These are phyloP conservation scores for Balamuthia mandrillaris DNA, from an alignment of 208 protist genomes.

Conservation along the genomic window DNA sequence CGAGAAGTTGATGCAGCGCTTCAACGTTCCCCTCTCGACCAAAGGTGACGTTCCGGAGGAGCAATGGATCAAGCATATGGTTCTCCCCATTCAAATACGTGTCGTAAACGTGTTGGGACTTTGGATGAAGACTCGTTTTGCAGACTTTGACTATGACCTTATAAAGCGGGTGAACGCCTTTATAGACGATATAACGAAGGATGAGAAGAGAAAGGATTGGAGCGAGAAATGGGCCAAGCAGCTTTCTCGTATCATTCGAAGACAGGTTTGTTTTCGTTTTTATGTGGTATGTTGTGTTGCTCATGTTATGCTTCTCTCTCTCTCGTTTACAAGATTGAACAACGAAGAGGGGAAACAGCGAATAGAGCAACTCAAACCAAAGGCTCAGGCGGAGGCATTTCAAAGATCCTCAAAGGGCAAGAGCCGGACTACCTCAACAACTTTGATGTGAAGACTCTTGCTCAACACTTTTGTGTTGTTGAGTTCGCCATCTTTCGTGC, in stretches of 20 bases:
- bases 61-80: too few relatives aligned
- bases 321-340: too few relatives aligned
- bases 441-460: too few relatives aligned
- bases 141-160: too few relatives aligned
- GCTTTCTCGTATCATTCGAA: too few relatives aligned
- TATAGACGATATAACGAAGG: neutral
- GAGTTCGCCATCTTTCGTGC: slow-evolving; percentile 21
- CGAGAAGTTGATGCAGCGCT: neutral
- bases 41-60: neutral
- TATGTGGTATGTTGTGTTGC: neutral
- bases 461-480: neutral
- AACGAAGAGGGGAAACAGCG: too few relatives aligned
- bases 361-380: neutral
- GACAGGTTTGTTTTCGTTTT: too few relatives aligned
- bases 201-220: neutral
- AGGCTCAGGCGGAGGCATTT: neutral
- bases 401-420: too few relatives aligned
- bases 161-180: neutral
- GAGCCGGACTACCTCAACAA: too few relatives aligned
- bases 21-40: neutral
- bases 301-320: too few relatives aligned
- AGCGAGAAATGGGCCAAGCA: too few relatives aligned
- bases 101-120: slow-evolving; percentile 29
- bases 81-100: slow-evolving; percentile 32
- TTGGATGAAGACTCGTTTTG: slow-evolving; percentile 35